Conservation (phyloP, 2,329 filamentous ascomycete genomes). For the Aspergillus chevalieri region DNA sequence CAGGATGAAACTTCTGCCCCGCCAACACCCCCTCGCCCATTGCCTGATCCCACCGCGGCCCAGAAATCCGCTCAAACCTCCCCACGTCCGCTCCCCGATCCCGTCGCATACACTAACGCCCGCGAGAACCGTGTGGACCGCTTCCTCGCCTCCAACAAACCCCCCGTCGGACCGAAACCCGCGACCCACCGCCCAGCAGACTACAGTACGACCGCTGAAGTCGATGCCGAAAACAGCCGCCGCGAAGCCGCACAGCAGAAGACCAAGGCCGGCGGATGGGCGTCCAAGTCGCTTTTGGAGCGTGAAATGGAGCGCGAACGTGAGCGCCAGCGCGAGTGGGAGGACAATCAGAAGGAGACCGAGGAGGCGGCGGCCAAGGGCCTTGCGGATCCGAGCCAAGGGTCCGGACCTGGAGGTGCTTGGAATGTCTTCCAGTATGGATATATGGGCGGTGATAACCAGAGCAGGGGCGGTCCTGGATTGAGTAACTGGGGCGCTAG, state of each 20-base stretch:
- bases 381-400: conserved; percentile 35
- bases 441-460: conserved; percentile 56
- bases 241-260: conserved; percentile 51
- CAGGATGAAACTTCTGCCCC: conserved; percentile 25
- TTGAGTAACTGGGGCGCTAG: conserved; percentile 51
- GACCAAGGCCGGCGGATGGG: conserved; percentile 56
- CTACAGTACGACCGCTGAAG: conserved; percentile 49
- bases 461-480: conserved; percentile 49
- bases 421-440: conserved; percentile 64
- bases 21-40: conserved; percentile 23
- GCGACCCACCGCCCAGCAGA: conserved; percentile 38
- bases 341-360: conserved; percentile 51
- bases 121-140: conserved; percentile 47
- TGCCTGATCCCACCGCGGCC: conserved; percentile 21
- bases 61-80: conserved; percentile 17
- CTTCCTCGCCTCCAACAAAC: conserved; percentile 50
- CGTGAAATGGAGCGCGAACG: conserved; percentile 63
- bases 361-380: conserved; percentile 41
- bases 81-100: conserved; percentile 44
- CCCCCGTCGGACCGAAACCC: conserved; percentile 38
- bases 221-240: conserved; percentile 50
- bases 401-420: conserved; percentile 43
- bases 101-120: conserved; percentile 27
- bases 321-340: conserved; percentile 60
- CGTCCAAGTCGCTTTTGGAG: conserved; percentile 57